Evolutionary conservation across 148 eudicot genomes (phyloP), one percentile per base, ranked within the genome.

Genomic region (Hydrangea macrophylla): DNA sequence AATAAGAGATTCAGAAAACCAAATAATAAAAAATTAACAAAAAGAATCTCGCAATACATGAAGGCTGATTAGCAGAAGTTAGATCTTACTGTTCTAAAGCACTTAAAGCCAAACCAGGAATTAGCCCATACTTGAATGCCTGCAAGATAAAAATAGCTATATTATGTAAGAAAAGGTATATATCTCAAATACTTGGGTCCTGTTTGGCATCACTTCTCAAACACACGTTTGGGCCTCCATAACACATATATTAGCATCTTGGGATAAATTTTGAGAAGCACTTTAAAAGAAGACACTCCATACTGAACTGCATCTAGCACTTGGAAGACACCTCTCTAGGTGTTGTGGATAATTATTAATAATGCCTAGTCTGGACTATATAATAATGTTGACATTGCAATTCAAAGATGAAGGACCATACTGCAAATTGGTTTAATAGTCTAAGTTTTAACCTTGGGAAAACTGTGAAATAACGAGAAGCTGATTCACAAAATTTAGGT

Each of bases 101-200:
- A 73, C 92, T 77, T 40, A 90, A 57, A 64, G 91, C 83, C 79
- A 94, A 65, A 45, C 98, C 98, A 81, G 98, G 96, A 64, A 85
- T 62, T 44, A 94, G 96, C 58, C 98, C 98, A 78, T 79, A 82
- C 48, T 94, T 85, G 67, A 94, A 94, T 69, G 95, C 97, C 98
- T 90, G 83, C 77, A 85, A 61, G 37, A 48, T 15, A 15, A 17
- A 48, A 17, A 48, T 48, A 48, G 23, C 53, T 48, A 48, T 11
- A 48, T 20, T 33, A 40, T 45, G 7, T 51, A 36, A 64, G 60
- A 55, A 33, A 30, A 37, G 55, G 30, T 51, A 48, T 53, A 57
- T 62, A 33, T 56, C 27, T n/a, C 11, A 31, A 48, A 31, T 42
- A 25, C 63, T 25, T 58, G 45, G 22, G n/a, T n/a, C n/a, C n/a